Evolutionary conservation across 2,329 filamentous ascomycete genomes (phyloP), one percentile per base, ranked within the genome.

Genomic region (Venturia aucupariae): DNA sequence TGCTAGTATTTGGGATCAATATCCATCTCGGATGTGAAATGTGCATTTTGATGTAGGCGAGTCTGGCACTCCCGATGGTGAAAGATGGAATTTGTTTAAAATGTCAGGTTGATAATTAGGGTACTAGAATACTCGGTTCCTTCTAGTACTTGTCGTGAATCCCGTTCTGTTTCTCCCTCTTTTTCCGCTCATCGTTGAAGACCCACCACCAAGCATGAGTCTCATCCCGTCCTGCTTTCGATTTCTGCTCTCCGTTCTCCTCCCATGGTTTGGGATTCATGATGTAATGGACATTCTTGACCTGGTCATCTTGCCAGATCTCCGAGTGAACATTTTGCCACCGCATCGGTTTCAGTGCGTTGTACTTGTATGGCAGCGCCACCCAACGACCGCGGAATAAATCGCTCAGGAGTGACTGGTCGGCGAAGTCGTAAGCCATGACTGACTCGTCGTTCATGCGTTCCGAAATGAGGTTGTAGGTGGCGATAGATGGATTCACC

Each of bases 231-330:
- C 72, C 73, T 68, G 86, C 84, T 60, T 74, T 72, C 55, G 70
- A 71, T 62, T 79, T 66, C 68, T 84, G 76, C 70, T 76, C 69
- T 57, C 72, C 72, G 17, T 73, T 70, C 63, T 86, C 83, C 66
- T 86, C 82, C 84, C 84, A 87, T 3, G 84, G 84, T 74, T 87
- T 87, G 39, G 84, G 83, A 61, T 78, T 81, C 64, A 87, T 70
- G 48, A 87, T 82, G 69, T 84, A 86, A 71, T 87, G 84, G 13
- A 86, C 75, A 68, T 86, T 86, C 75, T 86, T 86, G 24, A 86
- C 82, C 68, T 79, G 71, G 22, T 82, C 79, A 67, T 87, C 84
- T 65, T 79, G 75, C 84, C 84, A 87, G 64, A 87, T 86, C 35
- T 77, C 74, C 67, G 81, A 76, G 69, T 86, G 84, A 64, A 85